Conservation (phyloP, 495 filamentous ascomycete species). For the Aspergillus wentii region DNA sequence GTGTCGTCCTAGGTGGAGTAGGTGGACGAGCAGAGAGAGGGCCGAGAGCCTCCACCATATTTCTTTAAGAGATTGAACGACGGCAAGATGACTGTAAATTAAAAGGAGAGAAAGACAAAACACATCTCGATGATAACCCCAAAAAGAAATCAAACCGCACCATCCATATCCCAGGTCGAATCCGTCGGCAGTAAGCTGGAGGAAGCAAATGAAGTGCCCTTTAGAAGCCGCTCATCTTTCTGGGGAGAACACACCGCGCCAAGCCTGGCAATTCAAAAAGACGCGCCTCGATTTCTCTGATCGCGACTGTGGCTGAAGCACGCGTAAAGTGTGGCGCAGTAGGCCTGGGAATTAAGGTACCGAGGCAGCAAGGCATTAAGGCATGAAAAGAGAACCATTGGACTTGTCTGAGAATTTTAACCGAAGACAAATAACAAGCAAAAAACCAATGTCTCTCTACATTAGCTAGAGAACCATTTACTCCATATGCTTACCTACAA, state of each 20-base stretch:
- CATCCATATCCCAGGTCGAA: constrained; percentile 11
- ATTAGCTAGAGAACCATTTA: background rate
- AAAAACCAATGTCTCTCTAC: background rate
- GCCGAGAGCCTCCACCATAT: constrained; percentile 49
- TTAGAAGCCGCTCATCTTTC: constrained; percentile 5
- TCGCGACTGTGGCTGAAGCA: constrained; percentile 31
- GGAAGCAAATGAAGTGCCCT: constrained; percentile 7
- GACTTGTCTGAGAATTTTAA: constrained; percentile 1
- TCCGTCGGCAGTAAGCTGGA: constrained; percentile 2
- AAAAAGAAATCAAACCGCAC: constrained; percentile 14
- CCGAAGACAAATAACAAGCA: background rate
- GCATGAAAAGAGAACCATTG: constrained; percentile 4
- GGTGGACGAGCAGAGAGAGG: constrained; percentile 51
- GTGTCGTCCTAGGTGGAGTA: constrained; percentile 58
- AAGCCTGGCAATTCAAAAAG: constrained; percentile 20
- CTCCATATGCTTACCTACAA: too few relatives aligned
- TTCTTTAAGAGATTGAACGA: constrained; percentile 27
- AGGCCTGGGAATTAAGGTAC: too few relatives aligned
- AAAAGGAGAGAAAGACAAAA: constrained; percentile 11
- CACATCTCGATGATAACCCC: constrained; percentile 28
- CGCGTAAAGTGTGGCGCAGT: constrained; percentile 36
- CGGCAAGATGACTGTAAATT: constrained; percentile 10
- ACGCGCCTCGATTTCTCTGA: constrained; percentile 11
- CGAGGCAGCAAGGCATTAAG: constrained; percentile 15
- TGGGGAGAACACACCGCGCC: constrained; percentile 14